Evolutionary conservation across 2,329 filamentous ascomycete species (phyloP).

Genomic region (Calonectria pseudoturangicola): DNA sequence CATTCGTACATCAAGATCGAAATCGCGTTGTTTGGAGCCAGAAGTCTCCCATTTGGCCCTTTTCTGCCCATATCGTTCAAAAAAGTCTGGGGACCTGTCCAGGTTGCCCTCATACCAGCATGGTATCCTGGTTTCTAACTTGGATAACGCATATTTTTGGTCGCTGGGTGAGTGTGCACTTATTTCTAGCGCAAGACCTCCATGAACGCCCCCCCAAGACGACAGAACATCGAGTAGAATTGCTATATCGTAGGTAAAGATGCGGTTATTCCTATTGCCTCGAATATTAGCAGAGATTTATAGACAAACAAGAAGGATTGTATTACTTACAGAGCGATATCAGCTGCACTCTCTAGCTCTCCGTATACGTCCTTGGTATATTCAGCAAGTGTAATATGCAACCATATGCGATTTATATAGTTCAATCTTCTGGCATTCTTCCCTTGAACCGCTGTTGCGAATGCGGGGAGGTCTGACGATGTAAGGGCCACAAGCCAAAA

Average conservation of each 20-base stretch:
- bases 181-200: slow-evolving; percentile 34
- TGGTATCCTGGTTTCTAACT: slow-evolving; percentile 9
- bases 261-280: slow-evolving; percentile 32
- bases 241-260: slow-evolving; percentile 16
- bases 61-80: not conserved
- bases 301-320: not conserved
- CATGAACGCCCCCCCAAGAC: slow-evolving; percentile 5
- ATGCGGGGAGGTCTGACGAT: too few species aligned
- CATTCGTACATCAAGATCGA: too few species aligned
- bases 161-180: slow-evolving; percentile 40
- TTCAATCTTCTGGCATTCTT: slow-evolving; percentile 22
- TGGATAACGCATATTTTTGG: not conserved
- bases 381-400: slow-evolving; percentile 30
- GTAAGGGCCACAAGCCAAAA: too few species aligned
- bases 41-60: not conserved
- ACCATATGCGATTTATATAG: slow-evolving; percentile 35
- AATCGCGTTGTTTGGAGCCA: not conserved
- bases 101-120: slow-evolving; percentile 31
- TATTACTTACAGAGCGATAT: slow-evolving; percentile 19
- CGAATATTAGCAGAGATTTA: not conserved
- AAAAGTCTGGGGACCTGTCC: not conserved
- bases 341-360: slow-evolving; percentile 31
- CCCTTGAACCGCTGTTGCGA: not conserved
- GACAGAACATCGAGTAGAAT: slow-evolving; percentile 30
- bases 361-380: slow-evolving; percentile 12